Evolutionary conservation across 768 basidiomycete genomes (phyloP).

Genomic region (Pleurotus salmoneostramineus): DNA sequence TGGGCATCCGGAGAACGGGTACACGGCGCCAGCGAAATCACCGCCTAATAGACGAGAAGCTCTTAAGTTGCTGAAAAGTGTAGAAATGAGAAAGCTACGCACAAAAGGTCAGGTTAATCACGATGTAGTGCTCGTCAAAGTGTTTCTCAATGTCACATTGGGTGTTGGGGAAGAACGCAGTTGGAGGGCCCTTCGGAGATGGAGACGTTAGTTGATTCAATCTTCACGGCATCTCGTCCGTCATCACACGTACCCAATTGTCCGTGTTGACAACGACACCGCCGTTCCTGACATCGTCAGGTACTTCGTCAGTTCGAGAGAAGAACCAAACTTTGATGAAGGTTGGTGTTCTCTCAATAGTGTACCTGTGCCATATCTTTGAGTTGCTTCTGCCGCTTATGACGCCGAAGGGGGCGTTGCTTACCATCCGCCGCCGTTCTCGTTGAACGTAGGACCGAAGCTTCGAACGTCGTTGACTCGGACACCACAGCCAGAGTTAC

Average conservation of each 20-base stretch:
- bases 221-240: too few species aligned
- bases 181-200: constrained; percentile 44
- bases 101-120: constrained; percentile 47
- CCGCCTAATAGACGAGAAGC: constrained; percentile 34
- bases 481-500: constrained; percentile 45
- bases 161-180: constrained; percentile 57
- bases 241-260: constrained; percentile 53
- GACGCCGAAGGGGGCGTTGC: constrained; percentile 12
- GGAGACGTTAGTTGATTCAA: not conserved
- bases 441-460: constrained; percentile 58
- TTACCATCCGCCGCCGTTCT: constrained; percentile 56
- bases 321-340: constrained; percentile 75
- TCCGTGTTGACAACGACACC: constrained; percentile 39
- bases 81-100: constrained; percentile 13
- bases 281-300: constrained; percentile 41
- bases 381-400: too few species aligned
- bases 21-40: constrained; percentile 53
- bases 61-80: not conserved
- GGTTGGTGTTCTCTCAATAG: constrained; percentile 51
- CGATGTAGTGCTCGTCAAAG: constrained; percentile 56
- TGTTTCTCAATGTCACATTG: constrained; percentile 52
- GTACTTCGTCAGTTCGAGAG: constrained; percentile 44
- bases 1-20: constrained; percentile 46
- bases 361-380: too few species aligned
- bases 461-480: constrained; percentile 30